Evolutionary conservation across 495 filamentous ascomycete species (phyloP), one percentile per base, ranked within the genome.

Genomic region (Rostrohypoxylon terebratum): DNA sequence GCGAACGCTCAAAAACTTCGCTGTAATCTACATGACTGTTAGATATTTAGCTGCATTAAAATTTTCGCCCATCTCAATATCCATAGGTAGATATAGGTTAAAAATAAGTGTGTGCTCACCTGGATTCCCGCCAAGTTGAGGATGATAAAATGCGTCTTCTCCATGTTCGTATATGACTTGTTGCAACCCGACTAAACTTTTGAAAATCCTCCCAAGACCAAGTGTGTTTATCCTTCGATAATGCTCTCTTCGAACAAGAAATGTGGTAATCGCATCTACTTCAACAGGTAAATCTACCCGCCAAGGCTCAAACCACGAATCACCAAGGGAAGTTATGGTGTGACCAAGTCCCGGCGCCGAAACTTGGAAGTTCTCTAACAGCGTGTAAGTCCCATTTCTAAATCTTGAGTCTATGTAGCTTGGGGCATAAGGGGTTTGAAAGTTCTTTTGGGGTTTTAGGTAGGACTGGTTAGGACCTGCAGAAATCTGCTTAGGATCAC

Each of bases 201-300:
- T 14, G 8, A 68, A 54, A 6, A 61, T 42, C 9, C 44, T 8
- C 0, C 6, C 13, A n/a, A 60, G 50, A 36, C 10, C 31, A 4
- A 42, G 10, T 14, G 55, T 21, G 8, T 11, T 21, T 34, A 68
- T 33, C 2, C 14, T 9, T 3, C 40, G 28, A 47, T 58, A 59
- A 16, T 45, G 54, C 14, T 59, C 31, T n/a, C 45, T 21, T 34
- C 54, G 18, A 20, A 67, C 14, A 28, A 67, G 54, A 13, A 67
- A 60, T 14, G 33, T 33, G 0, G 57, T 68, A 16, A 61, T 57
- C n/a, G 54, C 20, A 54, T 60, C 23, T 14, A 68, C 57, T 16
- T 44, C 31, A 10, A 57, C 34, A 11, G 51, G 59, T 10, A 55
- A 28, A 28, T 28, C 28, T 28, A 28, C 28, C 28, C 50, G 11